These are phyloP conservation scores for Aspergillus asperescens DNA, from an alignment of 495 filamentous ascomycete species.

Conservation along the genomic window DNA sequence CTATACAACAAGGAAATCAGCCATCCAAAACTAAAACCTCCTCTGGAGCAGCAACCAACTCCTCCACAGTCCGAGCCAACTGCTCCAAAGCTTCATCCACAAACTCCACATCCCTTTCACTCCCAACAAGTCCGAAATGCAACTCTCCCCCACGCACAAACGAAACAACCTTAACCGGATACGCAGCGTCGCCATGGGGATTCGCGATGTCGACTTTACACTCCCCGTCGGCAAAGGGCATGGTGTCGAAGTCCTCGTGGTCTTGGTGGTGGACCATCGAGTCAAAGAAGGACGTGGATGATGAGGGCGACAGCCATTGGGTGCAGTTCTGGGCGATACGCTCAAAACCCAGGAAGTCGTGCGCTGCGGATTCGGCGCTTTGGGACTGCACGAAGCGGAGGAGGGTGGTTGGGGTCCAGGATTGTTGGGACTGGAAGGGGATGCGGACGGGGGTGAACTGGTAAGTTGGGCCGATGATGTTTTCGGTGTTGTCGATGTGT, in stretches of 20 bases:
- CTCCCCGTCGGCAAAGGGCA: slow-evolving; percentile 32
- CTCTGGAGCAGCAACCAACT: background rate
- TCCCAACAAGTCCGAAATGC: slow-evolving; percentile 36
- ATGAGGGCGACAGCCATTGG: slow-evolving; percentile 7
- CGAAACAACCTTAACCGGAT: slow-evolving; percentile 38
- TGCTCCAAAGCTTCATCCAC: slow-evolving; percentile 27
- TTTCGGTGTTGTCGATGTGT: slow-evolving; percentile 32
- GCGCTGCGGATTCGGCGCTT: slow-evolving; percentile 7
- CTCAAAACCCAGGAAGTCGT: slow-evolving; percentile 19
- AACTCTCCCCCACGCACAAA: slow-evolving; percentile 27
- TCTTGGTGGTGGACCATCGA: slow-evolving; percentile 22
- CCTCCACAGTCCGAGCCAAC: slow-evolving; percentile 16
- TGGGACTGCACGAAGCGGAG: slow-evolving; percentile 17
- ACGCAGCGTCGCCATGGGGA: slow-evolving; percentile 34
- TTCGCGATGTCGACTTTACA: slow-evolving; percentile 35
- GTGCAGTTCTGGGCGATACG: slow-evolving; percentile 10
- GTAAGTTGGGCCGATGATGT: slow-evolving; percentile 36
- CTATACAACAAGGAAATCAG: background rate
- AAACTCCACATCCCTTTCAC: slow-evolving; percentile 25
- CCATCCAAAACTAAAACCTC: background rate
- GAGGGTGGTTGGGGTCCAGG: slow-evolving; percentile 26
- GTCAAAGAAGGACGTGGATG: slow-evolving; percentile 7
- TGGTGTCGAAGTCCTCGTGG: slow-evolving; percentile 35
- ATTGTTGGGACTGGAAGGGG: slow-evolving; percentile 5
- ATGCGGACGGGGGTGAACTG: slow-evolving; percentile 24